Conservation (phyloP, 2,329 filamentous ascomycete genomes). For the Botryotinia narcissicola region DNA sequence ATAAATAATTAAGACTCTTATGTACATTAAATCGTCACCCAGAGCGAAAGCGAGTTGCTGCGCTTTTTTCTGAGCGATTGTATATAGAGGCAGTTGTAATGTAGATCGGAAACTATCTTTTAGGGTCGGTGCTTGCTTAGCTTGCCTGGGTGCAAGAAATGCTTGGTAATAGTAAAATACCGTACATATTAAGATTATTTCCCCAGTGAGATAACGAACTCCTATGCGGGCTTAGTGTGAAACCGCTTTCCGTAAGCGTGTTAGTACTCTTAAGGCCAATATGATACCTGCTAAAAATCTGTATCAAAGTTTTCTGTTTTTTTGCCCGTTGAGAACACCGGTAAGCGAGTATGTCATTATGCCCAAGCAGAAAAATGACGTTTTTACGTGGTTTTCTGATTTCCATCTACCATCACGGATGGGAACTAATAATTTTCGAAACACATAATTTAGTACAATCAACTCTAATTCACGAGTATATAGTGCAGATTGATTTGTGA, state of each 20-base stretch:
- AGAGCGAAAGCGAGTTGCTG: too few species aligned
- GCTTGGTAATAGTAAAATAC: too few species aligned
- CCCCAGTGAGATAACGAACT: too few species aligned
- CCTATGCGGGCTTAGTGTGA: too few species aligned
- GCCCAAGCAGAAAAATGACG: background rate
- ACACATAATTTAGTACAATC: background rate
- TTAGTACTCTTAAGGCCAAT: too few species aligned
- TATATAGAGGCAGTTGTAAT: background rate
- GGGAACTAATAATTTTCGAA: background rate
- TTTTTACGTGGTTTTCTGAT: background rate
- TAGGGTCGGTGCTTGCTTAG: background rate
- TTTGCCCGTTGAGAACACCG: too few species aligned
- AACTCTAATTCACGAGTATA: background rate
- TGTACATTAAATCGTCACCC: background rate
- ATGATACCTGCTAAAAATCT: too few species aligned
- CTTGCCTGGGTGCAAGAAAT: background rate
- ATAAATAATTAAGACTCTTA: background rate
- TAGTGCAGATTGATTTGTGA: background rate
- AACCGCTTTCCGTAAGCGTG: too few species aligned
- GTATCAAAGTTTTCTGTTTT: too few species aligned
- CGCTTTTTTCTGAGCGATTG: background rate
- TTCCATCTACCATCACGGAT: background rate
- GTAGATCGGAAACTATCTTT: background rate
- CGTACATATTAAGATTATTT: too few species aligned
- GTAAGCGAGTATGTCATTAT: background rate